These are phyloP conservation scores for Kodamaea lidongshanica DNA, from an alignment of 805 yeast genomes.

Conservation along the genomic window DNA sequence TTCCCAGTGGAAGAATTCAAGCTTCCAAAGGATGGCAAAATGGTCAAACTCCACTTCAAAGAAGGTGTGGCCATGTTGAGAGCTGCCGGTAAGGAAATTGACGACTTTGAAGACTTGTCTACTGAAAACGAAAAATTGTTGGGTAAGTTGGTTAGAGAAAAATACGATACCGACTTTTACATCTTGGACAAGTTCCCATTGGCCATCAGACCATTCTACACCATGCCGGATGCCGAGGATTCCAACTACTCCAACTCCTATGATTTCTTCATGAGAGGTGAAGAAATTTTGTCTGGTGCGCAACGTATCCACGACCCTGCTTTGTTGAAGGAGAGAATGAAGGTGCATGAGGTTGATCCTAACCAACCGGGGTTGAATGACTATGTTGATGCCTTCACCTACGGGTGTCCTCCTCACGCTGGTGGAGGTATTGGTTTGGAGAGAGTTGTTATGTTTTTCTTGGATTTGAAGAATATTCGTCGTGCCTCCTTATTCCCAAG, in stretches of 20 bases:
- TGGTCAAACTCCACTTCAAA: slow-evolving; percentile 82
- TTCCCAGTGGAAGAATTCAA: slow-evolving; percentile 97
- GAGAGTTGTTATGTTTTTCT: slow-evolving; percentile 97
- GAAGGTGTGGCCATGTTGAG: slow-evolving; percentile 87
- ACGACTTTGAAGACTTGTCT: slow-evolving; percentile 80
- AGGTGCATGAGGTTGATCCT: slow-evolving; percentile 76
- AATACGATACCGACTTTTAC: slow-evolving; percentile 96
- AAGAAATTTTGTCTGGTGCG: slow-evolving; percentile 98
- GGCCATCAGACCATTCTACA: slow-evolving; percentile 95
- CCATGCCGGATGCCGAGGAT: slow-evolving; percentile 96
- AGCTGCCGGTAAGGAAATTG: slow-evolving; percentile 80
- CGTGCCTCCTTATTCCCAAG: slow-evolving; percentile 99
- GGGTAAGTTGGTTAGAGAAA: slow-evolving; percentile 86
- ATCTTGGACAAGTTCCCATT: slow-evolving; percentile 97
- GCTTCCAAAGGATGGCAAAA: slow-evolving; percentile 88
- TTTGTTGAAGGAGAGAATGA: slow-evolving; percentile 75
- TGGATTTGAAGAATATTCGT: slow-evolving; percentile 94
- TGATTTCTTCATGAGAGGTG: slow-evolving; percentile 99
- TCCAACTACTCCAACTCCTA: slow-evolving; percentile 93
- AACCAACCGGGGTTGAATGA: slow-evolving; percentile 77
- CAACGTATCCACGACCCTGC: slow-evolving; percentile 97
- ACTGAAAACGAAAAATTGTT: slow-evolving; percentile 93
- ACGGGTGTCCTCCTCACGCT: slow-evolving; percentile 98
- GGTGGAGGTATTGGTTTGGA: slow-evolving; percentile 99
- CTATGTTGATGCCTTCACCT: slow-evolving; percentile 85